Percentiles rank a stretch among this genome's conserved stretches.
phyloP scores from a whole-genome alignment of 345 rosid genomes.

The Linum tenue region DNA sequence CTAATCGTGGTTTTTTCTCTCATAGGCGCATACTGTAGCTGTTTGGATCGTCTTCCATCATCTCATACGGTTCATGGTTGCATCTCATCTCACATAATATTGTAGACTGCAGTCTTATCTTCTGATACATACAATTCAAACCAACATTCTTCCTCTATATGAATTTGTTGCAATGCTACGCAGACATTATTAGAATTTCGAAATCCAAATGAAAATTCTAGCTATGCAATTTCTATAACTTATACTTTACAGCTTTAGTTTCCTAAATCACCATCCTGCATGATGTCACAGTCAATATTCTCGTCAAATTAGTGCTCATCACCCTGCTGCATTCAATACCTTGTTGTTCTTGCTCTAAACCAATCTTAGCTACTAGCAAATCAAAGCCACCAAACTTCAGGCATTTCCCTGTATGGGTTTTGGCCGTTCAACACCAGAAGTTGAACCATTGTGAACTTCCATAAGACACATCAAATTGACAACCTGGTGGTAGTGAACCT shows the following conservation, averaged over 20 bases:
- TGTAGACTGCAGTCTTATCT: not conserved
- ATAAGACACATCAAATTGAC: slow-evolving; percentile 35
- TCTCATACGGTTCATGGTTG: not conserved
- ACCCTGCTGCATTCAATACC: not conserved
- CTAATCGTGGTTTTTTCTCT: too few species aligned
- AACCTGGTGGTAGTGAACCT: slow-evolving; percentile 26
- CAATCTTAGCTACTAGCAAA: not conserved
- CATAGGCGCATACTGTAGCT: too few species aligned
- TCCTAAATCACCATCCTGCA: not conserved
- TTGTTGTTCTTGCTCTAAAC: not conserved
- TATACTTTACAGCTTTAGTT: not conserved
- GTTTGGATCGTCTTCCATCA: too few species aligned
- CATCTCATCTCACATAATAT: not conserved
- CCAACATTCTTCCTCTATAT: not conserved
- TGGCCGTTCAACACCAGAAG: slow-evolving; percentile 35
- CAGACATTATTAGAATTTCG: not conserved
- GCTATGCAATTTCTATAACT: not conserved
- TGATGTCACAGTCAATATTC: not conserved
- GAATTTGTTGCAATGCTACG: too few species aligned
- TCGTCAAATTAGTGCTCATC: not conserved
- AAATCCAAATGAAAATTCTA: not conserved
- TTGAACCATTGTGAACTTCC: slow-evolving; percentile 38
- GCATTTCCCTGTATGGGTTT: not conserved
- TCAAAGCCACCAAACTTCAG: not conserved
- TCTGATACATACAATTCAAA: not conserved